Percentiles rank a stretch among this genome's conserved stretches.
These are phyloP conservation scores for Eucalyptus grandis DNA, from an alignment of 345 rosid species.

Conservation along the genomic window DNA sequence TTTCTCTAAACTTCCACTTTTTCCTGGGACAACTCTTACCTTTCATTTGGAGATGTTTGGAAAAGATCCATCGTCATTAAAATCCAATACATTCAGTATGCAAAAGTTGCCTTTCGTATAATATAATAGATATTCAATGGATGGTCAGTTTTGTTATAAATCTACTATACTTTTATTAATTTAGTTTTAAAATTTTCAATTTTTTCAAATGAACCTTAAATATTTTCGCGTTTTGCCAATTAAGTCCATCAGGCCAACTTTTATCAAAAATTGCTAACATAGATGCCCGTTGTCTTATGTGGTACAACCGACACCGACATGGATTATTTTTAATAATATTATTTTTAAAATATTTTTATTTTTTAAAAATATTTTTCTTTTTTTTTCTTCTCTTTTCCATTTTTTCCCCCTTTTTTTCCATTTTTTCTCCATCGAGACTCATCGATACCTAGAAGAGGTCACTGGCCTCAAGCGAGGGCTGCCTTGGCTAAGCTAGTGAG, in stretches of 20 bases:
- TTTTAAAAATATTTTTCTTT: too few species aligned
- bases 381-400: too few species aligned
- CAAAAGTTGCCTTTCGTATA: neutral
- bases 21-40: neutral
- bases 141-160: neutral
- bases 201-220: too few species aligned
- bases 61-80: neutral
- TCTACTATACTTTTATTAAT: fast-evolving
- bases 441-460: fast-evolving
- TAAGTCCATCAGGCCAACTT: too few species aligned
- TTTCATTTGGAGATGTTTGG: neutral
- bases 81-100: neutral
- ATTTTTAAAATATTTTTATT: too few species aligned
- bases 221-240: too few species aligned
- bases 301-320: fast-evolving
- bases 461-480: too few species aligned
- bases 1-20: neutral
- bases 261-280: too few species aligned
- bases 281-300: fast-evolving
- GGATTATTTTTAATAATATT: too few species aligned
- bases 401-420: too few species aligned
- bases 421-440: too few species aligned
- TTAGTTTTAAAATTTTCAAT: fast-evolving
- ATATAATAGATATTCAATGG: neutral
- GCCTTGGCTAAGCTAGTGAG: too few species aligned